These are phyloP conservation scores for Pyronema domesticum DNA, from an alignment of 495 filamentous ascomycete species.

Conservation along the genomic window DNA sequence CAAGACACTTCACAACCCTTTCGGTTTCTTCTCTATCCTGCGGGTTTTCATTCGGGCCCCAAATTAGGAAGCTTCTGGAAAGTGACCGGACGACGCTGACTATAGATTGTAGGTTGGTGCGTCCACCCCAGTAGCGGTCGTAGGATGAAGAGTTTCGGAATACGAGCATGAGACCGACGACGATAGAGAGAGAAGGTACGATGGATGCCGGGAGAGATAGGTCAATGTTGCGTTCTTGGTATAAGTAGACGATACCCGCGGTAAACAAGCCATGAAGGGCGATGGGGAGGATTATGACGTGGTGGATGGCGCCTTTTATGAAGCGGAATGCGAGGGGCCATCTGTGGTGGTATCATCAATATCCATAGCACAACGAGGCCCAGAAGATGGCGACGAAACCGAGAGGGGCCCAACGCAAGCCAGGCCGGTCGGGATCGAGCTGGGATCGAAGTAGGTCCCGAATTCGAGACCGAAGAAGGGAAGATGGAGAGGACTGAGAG, in stretches of 20 bases:
- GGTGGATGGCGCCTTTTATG: conserved; percentile 59
- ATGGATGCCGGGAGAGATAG: conserved; percentile 48
- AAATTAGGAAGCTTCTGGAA: conserved; percentile 37
- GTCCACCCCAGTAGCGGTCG: conserved; percentile 56
- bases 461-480: too few species aligned
- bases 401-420: too few species aligned
- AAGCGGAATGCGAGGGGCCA: conserved; percentile 60
- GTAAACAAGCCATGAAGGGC: conserved; percentile 46
- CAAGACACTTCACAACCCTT: conserved; percentile 31
- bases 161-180: conserved; percentile 65
- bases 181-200: conserved; percentile 60
- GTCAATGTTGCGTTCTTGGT: conserved; percentile 36
- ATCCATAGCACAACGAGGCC: not conserved
- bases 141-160: conserved; percentile 58
- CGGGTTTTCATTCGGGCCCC: conserved; percentile 31
- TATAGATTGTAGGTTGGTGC: conserved; percentile 40
- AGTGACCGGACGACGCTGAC: conserved; percentile 47
- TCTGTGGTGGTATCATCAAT: conserved; percentile 23
- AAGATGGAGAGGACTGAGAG: not conserved
- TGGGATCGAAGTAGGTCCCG: too few species aligned
- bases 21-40: conserved; percentile 36
- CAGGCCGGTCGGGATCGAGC: too few species aligned
- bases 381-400: too few species aligned
- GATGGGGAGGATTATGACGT: conserved; percentile 44
- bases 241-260: conserved; percentile 43